Base-by-base conservation (phyloP, 2,329 filamentous ascomycete species). In the Spiromastix sp. region DNA sequence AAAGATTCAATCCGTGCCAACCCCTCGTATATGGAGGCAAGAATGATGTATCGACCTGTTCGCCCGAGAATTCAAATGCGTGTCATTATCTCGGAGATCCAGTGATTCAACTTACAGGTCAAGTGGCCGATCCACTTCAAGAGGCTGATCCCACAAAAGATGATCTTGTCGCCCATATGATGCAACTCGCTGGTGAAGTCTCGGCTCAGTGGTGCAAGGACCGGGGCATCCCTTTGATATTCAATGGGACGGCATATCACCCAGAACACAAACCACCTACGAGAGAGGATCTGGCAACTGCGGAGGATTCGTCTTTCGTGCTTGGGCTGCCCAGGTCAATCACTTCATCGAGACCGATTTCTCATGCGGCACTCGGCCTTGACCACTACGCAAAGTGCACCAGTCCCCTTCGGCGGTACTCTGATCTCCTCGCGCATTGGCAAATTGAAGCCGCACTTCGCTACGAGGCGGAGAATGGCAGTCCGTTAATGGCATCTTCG, bases 391-490 rank as follows among this genome's bases (percentile, higher is more conserved):
- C 67, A 39, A 77, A 73, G 54, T 65, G 67, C 33, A 79, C 75
- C 0, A 76, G 70, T 47, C 76, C 76, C 1, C 60, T 80, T 15
- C 69, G 76, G 33, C 66, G 75, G 24, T 79, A 71, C 51, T 63
- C 61, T 30, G 76, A 80, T 51, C 64, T 79, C 49, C 61, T 79
- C 30, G 59, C 66, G 8, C 74, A 79, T 49, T 79, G 76, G 65
- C 75, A 80, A 44, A 75, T 78, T 30, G 74, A 79, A 57, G 70
- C 74, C 5, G 73, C 71, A 2, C 46, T 80, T 26, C 69, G 71
- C 8, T 64, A 70, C 41, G 74, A 79, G 53, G 62, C 67, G 8
- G 47, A 55, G 19, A 59, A 61, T 4, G 64, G 65, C 10, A 51
- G 54, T 13, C 59, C 48, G n/a, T 56, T 72, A 16, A 45, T 63